phyloP scores from a whole-genome alignment of 257 asterid species.

The Penstemon barbatus region DNA sequence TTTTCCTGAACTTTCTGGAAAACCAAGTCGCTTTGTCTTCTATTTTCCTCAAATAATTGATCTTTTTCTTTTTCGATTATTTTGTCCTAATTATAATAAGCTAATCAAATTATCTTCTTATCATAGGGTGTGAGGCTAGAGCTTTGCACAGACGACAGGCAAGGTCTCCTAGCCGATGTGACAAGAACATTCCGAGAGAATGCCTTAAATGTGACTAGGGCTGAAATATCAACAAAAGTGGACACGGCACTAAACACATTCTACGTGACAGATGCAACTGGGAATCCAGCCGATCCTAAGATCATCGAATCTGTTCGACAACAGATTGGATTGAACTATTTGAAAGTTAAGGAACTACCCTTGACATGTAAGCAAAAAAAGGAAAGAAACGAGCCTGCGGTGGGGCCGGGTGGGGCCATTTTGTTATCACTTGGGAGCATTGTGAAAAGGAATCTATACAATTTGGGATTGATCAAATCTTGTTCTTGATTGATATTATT shows the following conservation, averaged over 20 bases:
- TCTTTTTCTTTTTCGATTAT: too few species aligned
- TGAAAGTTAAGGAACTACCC: conserved; percentile 83
- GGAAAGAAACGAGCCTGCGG: conserved; percentile 41
- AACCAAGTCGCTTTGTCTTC: too few species aligned
- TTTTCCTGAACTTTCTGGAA: too few species aligned
- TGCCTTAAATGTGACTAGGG: conserved; percentile 76
- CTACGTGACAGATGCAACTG: conserved; percentile 76
- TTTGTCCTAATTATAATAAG: not conserved
- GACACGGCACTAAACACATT: conserved; percentile 59
- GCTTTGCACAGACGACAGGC: conserved; percentile 59
- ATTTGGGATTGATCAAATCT: conserved; percentile 78
- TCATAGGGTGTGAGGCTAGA: conserved; percentile 90
- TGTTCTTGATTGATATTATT: conserved; percentile 41
- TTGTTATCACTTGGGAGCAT: conserved; percentile 80
- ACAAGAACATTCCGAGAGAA: conserved; percentile 89
- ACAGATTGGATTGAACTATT: conserved; percentile 57
- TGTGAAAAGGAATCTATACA: conserved; percentile 79
- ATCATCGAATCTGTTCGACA: conserved; percentile 65
- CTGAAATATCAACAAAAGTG: conserved; percentile 71
- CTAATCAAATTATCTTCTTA: conserved; percentile 11
- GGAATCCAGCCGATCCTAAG: conserved; percentile 59
- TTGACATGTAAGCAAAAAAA: conserved; percentile 44
- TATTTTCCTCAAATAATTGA: too few species aligned
- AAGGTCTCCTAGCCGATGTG: conserved; percentile 83
- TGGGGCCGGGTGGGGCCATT: conserved; percentile 72